Percentiles rank a stretch among this genome's conserved stretches.
Evolutionary conservation across 192 early-diverging fungal species (phyloP).

Genomic region (Lobosporangium transversale): DNA sequence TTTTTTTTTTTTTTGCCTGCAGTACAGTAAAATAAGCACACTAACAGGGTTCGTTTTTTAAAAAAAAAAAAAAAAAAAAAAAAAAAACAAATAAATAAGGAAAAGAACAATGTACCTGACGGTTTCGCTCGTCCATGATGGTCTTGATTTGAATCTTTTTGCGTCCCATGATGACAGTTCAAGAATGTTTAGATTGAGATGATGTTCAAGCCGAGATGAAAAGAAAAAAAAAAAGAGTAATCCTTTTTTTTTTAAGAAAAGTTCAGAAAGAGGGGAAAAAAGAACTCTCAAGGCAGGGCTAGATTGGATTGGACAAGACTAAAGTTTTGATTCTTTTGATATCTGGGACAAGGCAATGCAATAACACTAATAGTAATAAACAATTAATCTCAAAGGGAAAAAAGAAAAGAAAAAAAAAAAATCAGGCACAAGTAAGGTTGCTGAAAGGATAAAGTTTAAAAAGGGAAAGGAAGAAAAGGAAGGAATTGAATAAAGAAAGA

Average conservation of each 20-base stretch:
- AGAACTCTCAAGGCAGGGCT: too few relatives aligned
- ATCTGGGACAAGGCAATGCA: not conserved
- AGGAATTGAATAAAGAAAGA: not conserved
- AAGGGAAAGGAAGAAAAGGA: not conserved
- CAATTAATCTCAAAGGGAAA: not conserved
- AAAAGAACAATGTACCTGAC: constrained; percentile 71
- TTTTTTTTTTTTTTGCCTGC: too few relatives aligned
- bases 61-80: too few relatives aligned
- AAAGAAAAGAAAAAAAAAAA: not conserved
- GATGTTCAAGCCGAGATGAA: not conserved
- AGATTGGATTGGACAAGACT: too few relatives aligned
- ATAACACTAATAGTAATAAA: not conserved
- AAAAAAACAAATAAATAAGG: not conserved
- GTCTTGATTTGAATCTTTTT: constrained; percentile 95
- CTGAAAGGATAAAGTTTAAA: too few relatives aligned
- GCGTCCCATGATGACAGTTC: constrained; percentile 75
- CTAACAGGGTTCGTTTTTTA: too few relatives aligned
- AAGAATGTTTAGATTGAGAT: not conserved
- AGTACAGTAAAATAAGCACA: too few relatives aligned
- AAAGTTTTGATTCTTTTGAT: too few relatives aligned
- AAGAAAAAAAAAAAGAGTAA: not conserved
- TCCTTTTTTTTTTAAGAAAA: not conserved
- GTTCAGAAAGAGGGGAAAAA: too few relatives aligned
- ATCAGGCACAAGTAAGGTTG: too few relatives aligned
- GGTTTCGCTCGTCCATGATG: constrained; percentile 90